Evolutionary conservation across 1,284 basidiomycete genomes (phyloP), one percentile per base, ranked within the genome.

Genomic region (Papiliotrema laurentii): DNA sequence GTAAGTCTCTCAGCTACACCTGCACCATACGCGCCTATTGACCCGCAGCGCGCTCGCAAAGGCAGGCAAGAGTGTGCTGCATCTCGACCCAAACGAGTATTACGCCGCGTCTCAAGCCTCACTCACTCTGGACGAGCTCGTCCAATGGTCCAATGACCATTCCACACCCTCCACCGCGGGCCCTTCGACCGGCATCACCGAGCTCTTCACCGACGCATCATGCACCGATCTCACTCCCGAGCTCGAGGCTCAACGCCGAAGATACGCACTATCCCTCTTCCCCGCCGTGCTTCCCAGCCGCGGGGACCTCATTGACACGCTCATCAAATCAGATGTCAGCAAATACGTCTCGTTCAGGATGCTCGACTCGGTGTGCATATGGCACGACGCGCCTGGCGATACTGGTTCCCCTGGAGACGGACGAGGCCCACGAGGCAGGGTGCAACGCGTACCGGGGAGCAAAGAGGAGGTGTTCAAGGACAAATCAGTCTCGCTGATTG

Each of bases 381-480:
- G 54, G 45, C 45, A 61, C 11, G 33, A 26, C 14, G 43, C 6
- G 28, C 11, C 13, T 16, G 43, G 53, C 34, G 41, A 48, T 11
- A 44, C 44, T 21, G 45, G 40, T 10, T 54, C 43, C 16, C 39
- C 18, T 18, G 48, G 45, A n/a, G 46, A 18, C 22, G 38, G 16
- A 11, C 28, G 36, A 2, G 22, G 72, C 2, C 65, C 74, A 13
- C 75, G 73, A 6, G 63, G 44, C 42, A 39, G 58, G 36, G 75
- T 86, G 33, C 80, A 80, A 58, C 78, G 75, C 40, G 93, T 97
- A 0, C 94, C 94, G 0, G 83, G 85, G 25, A 88, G 83, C 74
- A 97, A 97, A 69, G 91, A 94, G 71, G 88, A 91, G 53, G 82
- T 98, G 21, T 97, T 98, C 80, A 91, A 87, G 74, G 85, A 83